Evolutionary conservation across 305 asterid genomes (phyloP).

Genomic region (Monarda citriodora): DNA sequence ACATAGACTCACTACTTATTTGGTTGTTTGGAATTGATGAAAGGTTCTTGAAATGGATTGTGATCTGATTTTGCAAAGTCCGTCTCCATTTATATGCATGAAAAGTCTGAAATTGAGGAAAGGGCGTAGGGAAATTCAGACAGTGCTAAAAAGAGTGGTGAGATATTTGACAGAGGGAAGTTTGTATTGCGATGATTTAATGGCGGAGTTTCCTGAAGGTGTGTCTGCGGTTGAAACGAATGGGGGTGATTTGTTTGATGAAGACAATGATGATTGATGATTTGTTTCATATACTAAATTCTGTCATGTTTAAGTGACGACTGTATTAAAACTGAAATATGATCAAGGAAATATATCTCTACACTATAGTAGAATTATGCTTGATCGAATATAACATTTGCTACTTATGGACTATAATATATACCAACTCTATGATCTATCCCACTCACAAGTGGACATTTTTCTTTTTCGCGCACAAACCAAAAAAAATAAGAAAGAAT

Average conservation of each 20-base stretch:
- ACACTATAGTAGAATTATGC: no score
- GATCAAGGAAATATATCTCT: no score
- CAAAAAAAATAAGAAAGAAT: no score
- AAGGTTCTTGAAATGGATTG: slow-evolving; percentile 28
- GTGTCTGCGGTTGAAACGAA: not conserved
- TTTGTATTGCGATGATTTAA: not conserved
- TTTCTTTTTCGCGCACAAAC: no score
- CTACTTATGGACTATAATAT: no score
- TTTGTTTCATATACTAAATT: no score
- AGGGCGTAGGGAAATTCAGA: no score
- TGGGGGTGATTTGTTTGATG: not conserved
- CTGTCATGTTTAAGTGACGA: no score
- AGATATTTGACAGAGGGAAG: slow-evolving; percentile 18
- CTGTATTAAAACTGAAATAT: no score
- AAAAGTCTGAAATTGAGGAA: slow-evolving; percentile 9
- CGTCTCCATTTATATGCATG: slow-evolving; percentile 22
- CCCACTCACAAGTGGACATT: no score
- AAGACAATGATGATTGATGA: slow-evolving; percentile 2
- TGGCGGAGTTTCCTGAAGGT: slow-evolving; percentile 12
- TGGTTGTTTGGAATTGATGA: not conserved
- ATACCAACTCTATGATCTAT: no score
- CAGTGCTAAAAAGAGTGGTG: slow-evolving; percentile 9
- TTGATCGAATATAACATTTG: no score
- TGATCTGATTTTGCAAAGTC: slow-evolving; percentile 9
- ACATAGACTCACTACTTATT: not conserved